Base-by-base conservation (phyloP, 768 basidiomycete genomes). In the Amanita molliuscula region DNA sequence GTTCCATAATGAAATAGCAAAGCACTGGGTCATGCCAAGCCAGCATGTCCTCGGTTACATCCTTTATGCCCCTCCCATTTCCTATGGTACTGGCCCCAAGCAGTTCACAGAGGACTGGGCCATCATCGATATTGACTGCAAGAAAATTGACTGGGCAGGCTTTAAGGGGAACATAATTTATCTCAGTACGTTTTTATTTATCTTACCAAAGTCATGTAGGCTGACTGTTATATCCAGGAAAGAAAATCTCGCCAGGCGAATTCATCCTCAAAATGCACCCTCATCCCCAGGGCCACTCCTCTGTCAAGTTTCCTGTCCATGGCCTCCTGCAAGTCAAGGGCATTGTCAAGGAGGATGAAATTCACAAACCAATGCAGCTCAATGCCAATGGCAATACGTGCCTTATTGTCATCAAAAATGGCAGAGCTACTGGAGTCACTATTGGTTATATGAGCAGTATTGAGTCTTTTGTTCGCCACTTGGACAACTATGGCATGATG, bases 361-460 rank as follows among this genome's bases (percentile, higher is more conserved):
- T 71, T 33, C 44, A 38, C 54, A 54, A 57, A 41, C 67, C 70
- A 35, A 56, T 62, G 37, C 38, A 34, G 37, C 45, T 56, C 48
- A 66, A 69, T 61, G 55, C 45, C 18, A 52, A 67, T 40, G 62
- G 62, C 29, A 48, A 68, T 20, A 55, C 54, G 21, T 60, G 59
- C 55, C 51, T 63, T 50, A 53, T 67, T 18, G 69, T 70, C 55
- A 44, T 49, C 16, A 72, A 73, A 51, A 57, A 65, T 56, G 69
- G 72, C 28, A 55, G 51, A 51, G 57, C 61, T 13, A 69, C 69
- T 25, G 58, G 63, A 37, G 56, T 67, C 46, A 74, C 70, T 6
- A 29, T 71, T 10, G 69, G 72, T 20, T 61, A 64, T 53, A 65
- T 56, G 31, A 53, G 65, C 23, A 67, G 65, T 28, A 25, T 71